These are phyloP conservation scores for Penicillium polonicum DNA, from an alignment of 2,329 filamentous ascomycete genomes.

Conservation along the genomic window DNA sequence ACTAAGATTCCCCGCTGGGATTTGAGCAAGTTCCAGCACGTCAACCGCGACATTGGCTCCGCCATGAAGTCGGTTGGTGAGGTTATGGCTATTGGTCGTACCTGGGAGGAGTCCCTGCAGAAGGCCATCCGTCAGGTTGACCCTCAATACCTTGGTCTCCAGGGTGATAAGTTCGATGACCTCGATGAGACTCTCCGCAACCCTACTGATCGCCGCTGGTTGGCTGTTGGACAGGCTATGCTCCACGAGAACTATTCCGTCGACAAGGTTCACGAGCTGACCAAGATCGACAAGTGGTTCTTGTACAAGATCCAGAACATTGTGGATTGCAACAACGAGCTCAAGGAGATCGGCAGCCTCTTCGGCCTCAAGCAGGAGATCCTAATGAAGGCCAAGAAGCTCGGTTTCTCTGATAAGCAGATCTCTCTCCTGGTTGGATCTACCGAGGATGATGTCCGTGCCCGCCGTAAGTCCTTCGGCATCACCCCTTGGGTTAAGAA, in stretches of 20 bases:
- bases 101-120: slow-evolving; percentile 98
- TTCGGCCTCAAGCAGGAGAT: slow-evolving; percentile 85
- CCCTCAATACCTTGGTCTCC: slow-evolving; percentile 85
- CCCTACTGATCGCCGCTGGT: slow-evolving; percentile 93
- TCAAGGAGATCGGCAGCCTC: slow-evolving; percentile 79
- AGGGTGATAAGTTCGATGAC: slow-evolving; percentile 91
- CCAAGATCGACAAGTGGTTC: slow-evolving; percentile 99
- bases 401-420: slow-evolving; percentile 96
- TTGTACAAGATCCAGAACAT: slow-evolving; percentile 97
- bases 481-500: slow-evolving; percentile 97
- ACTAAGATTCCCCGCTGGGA: slow-evolving; percentile 99
- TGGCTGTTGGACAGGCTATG: slow-evolving; percentile 97
- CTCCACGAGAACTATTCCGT: slow-evolving; percentile 94
- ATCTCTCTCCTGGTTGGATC: slow-evolving; percentile 83
- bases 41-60: slow-evolving; percentile 94
- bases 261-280: slow-evolving; percentile 86
- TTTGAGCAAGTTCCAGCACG: slow-evolving; percentile 97
- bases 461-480: slow-evolving; percentile 77
- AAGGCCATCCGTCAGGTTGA: slow-evolving; percentile 98
- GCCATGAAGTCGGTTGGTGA: slow-evolving; percentile 99
- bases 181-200: slow-evolving; percentile 87
- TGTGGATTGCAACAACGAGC: slow-evolving; percentile 81
- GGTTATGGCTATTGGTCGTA: slow-evolving; percentile 98
- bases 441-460: slow-evolving; percentile 86
- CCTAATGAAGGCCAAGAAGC: slow-evolving; percentile 88